Evolutionary conservation across 805 yeast species (phyloP), one percentile per base, ranked within the genome.

Genomic region (Huiozyma sinensis): DNA sequence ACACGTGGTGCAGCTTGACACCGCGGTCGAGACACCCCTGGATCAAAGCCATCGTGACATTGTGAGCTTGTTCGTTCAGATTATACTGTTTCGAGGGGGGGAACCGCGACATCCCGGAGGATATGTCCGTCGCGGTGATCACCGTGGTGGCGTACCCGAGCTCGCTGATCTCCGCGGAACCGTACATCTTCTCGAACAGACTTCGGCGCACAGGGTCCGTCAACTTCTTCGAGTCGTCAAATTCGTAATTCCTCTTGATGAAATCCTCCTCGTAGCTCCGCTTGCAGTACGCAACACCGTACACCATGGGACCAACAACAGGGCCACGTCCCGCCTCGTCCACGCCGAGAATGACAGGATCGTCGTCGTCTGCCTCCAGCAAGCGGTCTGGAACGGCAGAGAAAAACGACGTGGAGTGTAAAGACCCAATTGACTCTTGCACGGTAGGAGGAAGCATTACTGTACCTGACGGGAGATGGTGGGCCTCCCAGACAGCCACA

Each of bases 301-400:
- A 92, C 1, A 92, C 98, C 98, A 92, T 92, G 0, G 97, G 95
- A 0, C 98, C 98, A 36, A 94, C 56, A 0, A 94, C 97, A 0
- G 99, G 99, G 0, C 99, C 99, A 51, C 99, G 72, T 1, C 99
- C 99, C 0, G 99, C 99, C 60, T 92, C 99, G 62, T 92, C 99
- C 1, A 92, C 95, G 1, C 99, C 99, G 8, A 92, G 63, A 4
- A 69, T 61, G 1, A 80, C 72, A 0, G 72, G 68, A 1, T 51
- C 46, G 1, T 68, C 65, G 7, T 33, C 2, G 4, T 31, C 32
- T 6, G 27, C 36, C 13, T 29, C 39, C 6, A 13, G 11, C 30
- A 76, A 57, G 7, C 38, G 47, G 3, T 38, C 41, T 0, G 88
- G 88, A 2, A 80, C 63, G 0, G 62, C 65, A 0, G 84, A 70